phyloP scores from a whole-genome alignment of 257 asterid genomes.

The Scutellaria baicalensis region DNA sequence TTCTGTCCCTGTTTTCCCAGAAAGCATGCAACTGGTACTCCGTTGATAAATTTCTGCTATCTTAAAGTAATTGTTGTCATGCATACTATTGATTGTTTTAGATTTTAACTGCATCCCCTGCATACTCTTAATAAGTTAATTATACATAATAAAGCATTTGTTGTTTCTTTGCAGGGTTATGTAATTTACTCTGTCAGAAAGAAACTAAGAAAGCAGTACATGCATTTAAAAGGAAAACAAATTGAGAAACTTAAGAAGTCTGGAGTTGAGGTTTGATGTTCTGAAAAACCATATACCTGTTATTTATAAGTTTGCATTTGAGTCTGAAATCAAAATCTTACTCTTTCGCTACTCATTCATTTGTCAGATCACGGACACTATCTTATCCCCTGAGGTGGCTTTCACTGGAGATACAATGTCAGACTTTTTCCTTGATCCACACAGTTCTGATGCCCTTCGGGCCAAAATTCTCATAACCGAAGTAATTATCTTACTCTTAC shows the following conservation, averaged over 20 bases:
- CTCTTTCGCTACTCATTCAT: neutral
- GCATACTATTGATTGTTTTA: neutral
- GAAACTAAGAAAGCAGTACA: constrained; percentile 84
- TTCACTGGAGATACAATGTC: constrained; percentile 95
- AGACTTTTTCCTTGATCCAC: constrained; percentile 73
- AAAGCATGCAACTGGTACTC: neutral
- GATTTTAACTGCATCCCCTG: neutral
- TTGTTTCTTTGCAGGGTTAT: constrained; percentile 60
- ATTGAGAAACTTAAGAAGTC: constrained; percentile 94
- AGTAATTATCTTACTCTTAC: constrained; percentile 32
- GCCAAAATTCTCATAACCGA: constrained; percentile 94
- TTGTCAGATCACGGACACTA: constrained; percentile 78
- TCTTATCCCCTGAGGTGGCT: constrained; percentile 91
- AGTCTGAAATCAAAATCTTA: neutral
- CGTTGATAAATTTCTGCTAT: neutral
- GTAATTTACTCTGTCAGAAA: constrained; percentile 84
- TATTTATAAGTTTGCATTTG: neutral
- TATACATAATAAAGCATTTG: neutral
- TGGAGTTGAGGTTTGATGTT: constrained; percentile 66
- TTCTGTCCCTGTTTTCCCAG: neutral
- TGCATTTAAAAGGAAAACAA: constrained; percentile 81
- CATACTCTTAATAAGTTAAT: neutral
- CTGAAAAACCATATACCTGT: neutral
- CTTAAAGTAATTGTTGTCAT: neutral
- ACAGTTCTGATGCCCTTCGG: constrained; percentile 88